Conservation (phyloP, 2,329 filamentous ascomycete genomes). For the Dothideomycetes sp. region DNA sequence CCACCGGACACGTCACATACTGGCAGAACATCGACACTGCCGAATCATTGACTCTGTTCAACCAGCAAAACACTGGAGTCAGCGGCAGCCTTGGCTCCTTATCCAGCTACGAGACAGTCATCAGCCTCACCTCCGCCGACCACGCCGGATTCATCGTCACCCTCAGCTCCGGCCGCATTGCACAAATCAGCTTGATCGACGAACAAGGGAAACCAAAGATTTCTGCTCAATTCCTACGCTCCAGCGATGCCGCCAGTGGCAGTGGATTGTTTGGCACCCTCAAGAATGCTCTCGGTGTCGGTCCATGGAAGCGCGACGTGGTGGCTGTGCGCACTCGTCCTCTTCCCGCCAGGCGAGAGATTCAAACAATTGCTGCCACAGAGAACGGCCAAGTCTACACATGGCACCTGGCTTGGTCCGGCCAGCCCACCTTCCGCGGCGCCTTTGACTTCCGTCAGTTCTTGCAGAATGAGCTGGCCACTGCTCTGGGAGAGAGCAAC, state of each 20-base stretch:
- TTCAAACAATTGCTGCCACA: slow-evolving; percentile 73
- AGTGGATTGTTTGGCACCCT: slow-evolving; percentile 73
- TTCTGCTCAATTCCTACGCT: slow-evolving; percentile 65
- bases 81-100: slow-evolving; percentile 65
- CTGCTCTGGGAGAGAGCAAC: slow-evolving; percentile 40
- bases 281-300: slow-evolving; percentile 62
- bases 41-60: slow-evolving; percentile 72
- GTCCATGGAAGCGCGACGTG: slow-evolving; percentile 65
- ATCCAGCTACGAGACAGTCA: slow-evolving; percentile 67
- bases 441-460: slow-evolving; percentile 62
- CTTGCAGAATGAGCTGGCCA: slow-evolving; percentile 50
- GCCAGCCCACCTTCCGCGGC: slow-evolving; percentile 64
- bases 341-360: slow-evolving; percentile 66
- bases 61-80: slow-evolving; percentile 70
- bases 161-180: slow-evolving; percentile 76
- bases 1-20: slow-evolving; percentile 76
- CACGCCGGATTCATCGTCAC: slow-evolving; percentile 77
- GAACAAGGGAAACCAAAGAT: slow-evolving; percentile 77
- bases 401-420: slow-evolving; percentile 84
- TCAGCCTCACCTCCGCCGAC: slow-evolving; percentile 73
- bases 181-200: slow-evolving; percentile 79
- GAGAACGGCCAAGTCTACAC: slow-evolving; percentile 67
- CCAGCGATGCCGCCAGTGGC: slow-evolving; percentile 44
- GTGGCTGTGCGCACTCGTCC: slow-evolving; percentile 69
- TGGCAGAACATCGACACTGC: slow-evolving; percentile 94